A percentile compares a stretch with the other conserved stretches of the same genome.
phyloP scores from a whole-genome alignment of 805 yeast species.

The Saturnispora mendoncae region DNA sequence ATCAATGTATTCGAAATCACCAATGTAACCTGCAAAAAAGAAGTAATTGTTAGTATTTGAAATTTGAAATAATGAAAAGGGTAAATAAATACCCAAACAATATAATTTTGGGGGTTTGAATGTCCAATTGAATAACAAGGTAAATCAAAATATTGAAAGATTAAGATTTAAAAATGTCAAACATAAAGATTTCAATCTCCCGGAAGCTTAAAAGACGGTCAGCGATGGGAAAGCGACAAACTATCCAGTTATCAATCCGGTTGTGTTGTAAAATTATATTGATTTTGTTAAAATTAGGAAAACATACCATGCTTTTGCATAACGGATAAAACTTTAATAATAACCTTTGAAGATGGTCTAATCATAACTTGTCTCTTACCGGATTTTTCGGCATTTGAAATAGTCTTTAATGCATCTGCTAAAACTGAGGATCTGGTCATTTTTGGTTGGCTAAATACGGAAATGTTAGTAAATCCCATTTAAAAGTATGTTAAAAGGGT shows the following conservation, averaged over 20 bases:
- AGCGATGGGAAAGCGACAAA: conserved; percentile 75
- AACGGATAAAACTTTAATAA: conserved; percentile 91
- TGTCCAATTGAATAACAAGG: conserved; percentile 3
- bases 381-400: conserved; percentile 98
- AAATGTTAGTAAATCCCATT: conserved; percentile 4
- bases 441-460: conserved; percentile 23
- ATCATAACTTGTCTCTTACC: conserved; percentile 98
- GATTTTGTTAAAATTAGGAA: not conserved
- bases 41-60: conserved; percentile 1
- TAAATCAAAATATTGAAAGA: not conserved
- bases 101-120: too few relatives aligned
- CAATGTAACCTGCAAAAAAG: conserved; percentile 56
- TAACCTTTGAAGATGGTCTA: conserved; percentile 98
- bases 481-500: not conserved
- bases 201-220: conserved; percentile 98
- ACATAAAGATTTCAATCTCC: conserved; percentile 42
- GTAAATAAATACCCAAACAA: too few relatives aligned
- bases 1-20: conserved; percentile 95
- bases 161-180: not conserved
- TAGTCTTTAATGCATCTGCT: conserved; percentile 97
- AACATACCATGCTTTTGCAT: conserved; percentile 83
- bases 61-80: too few relatives aligned
- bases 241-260: conserved; percentile 99
- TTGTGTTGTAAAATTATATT: conserved; percentile 14
- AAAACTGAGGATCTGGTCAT: conserved; percentile 98